Base-by-base conservation (phyloP, 164 flowering plant genomes). In the Taxillus chinensis region DNA sequence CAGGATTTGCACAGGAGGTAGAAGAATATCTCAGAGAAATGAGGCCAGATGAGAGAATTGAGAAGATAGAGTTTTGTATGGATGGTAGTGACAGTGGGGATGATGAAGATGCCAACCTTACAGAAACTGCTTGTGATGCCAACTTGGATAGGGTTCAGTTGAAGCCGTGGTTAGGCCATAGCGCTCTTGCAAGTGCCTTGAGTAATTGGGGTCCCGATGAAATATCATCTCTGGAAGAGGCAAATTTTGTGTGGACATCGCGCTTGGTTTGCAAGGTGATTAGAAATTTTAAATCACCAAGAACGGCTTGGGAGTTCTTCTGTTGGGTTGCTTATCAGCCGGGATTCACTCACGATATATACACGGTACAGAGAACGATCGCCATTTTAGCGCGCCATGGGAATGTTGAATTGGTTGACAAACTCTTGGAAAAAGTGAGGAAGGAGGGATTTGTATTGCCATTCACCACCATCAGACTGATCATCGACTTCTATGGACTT, bases 91-190 rank as follows among this genome's bases (percentile, higher is more conserved):
- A 81, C 43, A 75, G 72, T 49, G 78, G 79, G 39, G 77, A 69
- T 42, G 86, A 71, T 39, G 83, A 67, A 37, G 73, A 64, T 52
- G 48, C 45, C 16, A 55, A 13, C 45, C 59, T 51, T 17, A 27
- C 27, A 27, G 27, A 27, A 54, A 62, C 14, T 10, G 27, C 27
- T 27, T 27, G 27, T 27, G 70, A 58, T 39, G 71, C 16, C 46
- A 62, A 64, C 50, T 70, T 57, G 5, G 68, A 68, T 57, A 66
- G 39, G 8, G 65, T 84, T 61, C 69, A 68, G 61, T 77, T 86
- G 71, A 90, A 86, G 71, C 95, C 95, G 46, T 93, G 97, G 97
- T 78, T 93, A 65, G 97, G 89, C 64, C 97, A 95, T 3, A 75
- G 76, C 70, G 96, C 97, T 62, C 76, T 93, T 67, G 95, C 95